Evolutionary conservation across 495 filamentous ascomycete species (phyloP).

Genomic region (Patellaria atrata): DNA sequence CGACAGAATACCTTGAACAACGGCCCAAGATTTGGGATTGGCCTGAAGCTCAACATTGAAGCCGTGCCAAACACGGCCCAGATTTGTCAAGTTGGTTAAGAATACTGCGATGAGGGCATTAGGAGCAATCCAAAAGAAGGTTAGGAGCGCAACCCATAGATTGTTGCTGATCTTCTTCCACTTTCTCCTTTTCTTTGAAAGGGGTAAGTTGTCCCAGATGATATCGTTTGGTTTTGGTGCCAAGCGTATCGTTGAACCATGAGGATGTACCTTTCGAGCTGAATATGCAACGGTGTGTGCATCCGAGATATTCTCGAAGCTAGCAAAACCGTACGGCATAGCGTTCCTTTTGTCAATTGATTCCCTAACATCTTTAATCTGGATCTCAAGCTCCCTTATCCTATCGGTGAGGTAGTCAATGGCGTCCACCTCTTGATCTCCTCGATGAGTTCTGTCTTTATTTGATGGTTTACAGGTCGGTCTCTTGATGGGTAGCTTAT

Average conservation of each 20-base stretch:
- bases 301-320: conserved; percentile 72
- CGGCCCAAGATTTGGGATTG: conserved; percentile 57
- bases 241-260: conserved; percentile 61
- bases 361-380: conserved; percentile 69
- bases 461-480: conserved; percentile 68
- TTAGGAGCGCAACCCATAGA: conserved; percentile 68
- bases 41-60: conserved; percentile 50
- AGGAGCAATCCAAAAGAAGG: conserved; percentile 80
- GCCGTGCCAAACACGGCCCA: conserved; percentile 64
- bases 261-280: conserved; percentile 61
- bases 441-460: conserved; percentile 46
- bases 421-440: conserved; percentile 60
- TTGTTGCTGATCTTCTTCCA: conserved; percentile 66
- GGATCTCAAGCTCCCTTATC: conserved; percentile 65
- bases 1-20: conserved; percentile 88
- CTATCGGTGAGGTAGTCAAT: conserved; percentile 85
- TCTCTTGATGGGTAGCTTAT: conserved; percentile 61
- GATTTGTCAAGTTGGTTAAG: conserved; percentile 64
- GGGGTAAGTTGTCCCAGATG: conserved; percentile 85
- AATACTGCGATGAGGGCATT: conserved; percentile 94
- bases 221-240: conserved; percentile 83
- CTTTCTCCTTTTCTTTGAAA: conserved; percentile 47
- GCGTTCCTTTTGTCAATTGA: conserved; percentile 74
- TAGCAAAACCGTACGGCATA: conserved; percentile 87
- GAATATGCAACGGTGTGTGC: conserved; percentile 80